Evolutionary conservation across 2,329 filamentous ascomycete genomes (phyloP).

Genomic region (Simplicillium aogashimaense): DNA sequence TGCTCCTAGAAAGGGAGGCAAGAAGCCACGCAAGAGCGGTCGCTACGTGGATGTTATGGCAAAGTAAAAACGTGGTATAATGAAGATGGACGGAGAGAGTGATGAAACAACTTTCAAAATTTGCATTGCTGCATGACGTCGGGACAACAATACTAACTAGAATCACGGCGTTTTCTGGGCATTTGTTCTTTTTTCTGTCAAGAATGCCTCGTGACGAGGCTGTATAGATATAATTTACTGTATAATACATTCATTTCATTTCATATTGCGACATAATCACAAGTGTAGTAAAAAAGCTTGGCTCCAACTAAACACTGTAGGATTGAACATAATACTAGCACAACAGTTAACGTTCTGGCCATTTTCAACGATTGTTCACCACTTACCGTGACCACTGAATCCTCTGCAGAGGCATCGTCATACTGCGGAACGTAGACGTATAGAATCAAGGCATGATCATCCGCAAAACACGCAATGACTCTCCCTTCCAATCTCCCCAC

Average conservation of each 20-base stretch:
- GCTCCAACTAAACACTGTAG: constrained; percentile 19
- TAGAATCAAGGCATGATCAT: constrained; percentile 71
- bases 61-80: constrained; percentile 28
- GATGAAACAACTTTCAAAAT: not conserved
- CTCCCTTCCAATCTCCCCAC: constrained; percentile 81
- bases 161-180: not conserved
- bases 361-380: too few species aligned
- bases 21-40: constrained; percentile 71
- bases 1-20: constrained; percentile 56
- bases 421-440: constrained; percentile 72
- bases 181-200: not conserved
- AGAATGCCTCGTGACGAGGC: not conserved
- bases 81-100: constrained; percentile 2
- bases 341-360: constrained; percentile 11
- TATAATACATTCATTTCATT: not conserved
- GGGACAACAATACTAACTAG: constrained; percentile 1
- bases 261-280: not conserved
- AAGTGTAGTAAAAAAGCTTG: not conserved
- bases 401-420: constrained; percentile 54
- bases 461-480: constrained; percentile 84
- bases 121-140: too few species aligned
- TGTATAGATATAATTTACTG: not conserved
- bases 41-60: constrained; percentile 97
- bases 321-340: constrained; percentile 33
- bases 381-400: constrained; percentile 67